These are phyloP conservation scores for Eucalyptus rudis DNA, from an alignment of 345 rosid genomes.

Conservation along the genomic window DNA sequence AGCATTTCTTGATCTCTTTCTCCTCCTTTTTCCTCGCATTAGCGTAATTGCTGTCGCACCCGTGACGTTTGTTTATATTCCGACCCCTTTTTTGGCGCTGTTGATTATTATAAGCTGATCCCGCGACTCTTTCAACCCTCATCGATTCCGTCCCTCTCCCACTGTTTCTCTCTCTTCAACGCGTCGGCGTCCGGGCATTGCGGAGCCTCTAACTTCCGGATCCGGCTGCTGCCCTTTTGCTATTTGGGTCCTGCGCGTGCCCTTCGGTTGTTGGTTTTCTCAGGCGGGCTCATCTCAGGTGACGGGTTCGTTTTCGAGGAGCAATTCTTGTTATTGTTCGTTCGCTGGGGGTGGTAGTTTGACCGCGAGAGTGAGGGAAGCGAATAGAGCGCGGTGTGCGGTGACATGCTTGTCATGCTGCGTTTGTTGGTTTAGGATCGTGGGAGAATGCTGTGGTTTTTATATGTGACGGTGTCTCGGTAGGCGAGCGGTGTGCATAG, in stretches of 20 bases:
- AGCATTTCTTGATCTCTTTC: not conserved
- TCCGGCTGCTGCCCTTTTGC: not conserved
- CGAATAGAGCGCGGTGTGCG: not conserved
- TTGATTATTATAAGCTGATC: not conserved
- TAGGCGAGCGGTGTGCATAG: not conserved
- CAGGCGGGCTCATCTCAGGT: not conserved
- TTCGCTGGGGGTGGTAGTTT: not conserved
- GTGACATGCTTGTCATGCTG: not conserved
- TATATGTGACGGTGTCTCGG: not conserved
- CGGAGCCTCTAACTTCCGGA: not conserved
- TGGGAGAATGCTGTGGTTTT: rapidly evolving
- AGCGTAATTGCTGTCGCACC: not conserved
- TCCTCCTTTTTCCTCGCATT: not conserved
- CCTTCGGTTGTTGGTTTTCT: not conserved
- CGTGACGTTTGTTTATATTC: not conserved
- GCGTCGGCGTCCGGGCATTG: not conserved
- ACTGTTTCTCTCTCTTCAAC: not conserved
- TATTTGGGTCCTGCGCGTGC: not conserved
- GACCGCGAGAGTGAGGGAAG: not conserved
- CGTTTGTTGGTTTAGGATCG: not conserved
- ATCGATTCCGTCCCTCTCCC: not conserved
- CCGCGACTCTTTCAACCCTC: not conserved
- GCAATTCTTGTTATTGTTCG: not conserved
- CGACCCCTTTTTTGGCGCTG: not conserved
- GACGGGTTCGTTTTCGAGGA: not conserved